These are phyloP conservation scores for Phialemoniopsis sp. DNA, from an alignment of 2,329 filamentous ascomycete species.

Conservation along the genomic window DNA sequence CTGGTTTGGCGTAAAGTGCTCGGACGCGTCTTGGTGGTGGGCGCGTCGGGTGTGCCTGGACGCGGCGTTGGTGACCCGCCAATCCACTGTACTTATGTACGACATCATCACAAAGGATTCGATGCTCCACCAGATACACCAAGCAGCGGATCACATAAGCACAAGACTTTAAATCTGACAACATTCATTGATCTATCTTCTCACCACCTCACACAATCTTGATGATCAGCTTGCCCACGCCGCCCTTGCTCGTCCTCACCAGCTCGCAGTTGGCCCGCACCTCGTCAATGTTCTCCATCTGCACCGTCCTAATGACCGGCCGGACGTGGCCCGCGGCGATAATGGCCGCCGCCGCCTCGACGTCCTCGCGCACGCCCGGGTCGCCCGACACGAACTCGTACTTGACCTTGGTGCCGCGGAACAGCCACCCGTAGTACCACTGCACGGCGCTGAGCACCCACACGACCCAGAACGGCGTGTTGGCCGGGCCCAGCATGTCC, in stretches of 20 bases:
- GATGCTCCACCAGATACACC: too few relatives aligned
- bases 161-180: not conserved
- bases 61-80: too few relatives aligned
- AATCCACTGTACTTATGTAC: too few relatives aligned
- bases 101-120: too few relatives aligned
- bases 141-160: too few relatives aligned
- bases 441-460: constrained; percentile 16
- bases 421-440: constrained; percentile 33
- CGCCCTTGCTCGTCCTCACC: constrained; percentile 34
- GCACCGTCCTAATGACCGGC: constrained; percentile 32
- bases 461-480: constrained; percentile 26
- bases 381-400: constrained; percentile 42
- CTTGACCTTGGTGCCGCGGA: constrained; percentile 37
- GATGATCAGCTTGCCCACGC: constrained; percentile 37
- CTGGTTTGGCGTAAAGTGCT: too few relatives aligned
- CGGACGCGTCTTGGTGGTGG: too few relatives aligned
- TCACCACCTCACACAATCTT: constrained; percentile 20
- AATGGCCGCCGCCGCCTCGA: constrained; percentile 34
- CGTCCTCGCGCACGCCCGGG: constrained; percentile 30
- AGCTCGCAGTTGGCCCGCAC: constrained; percentile 34
- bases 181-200: not conserved
- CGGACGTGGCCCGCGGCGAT: constrained; percentile 37
- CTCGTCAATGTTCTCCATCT: constrained; percentile 35
- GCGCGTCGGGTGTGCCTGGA: too few relatives aligned
- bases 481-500: constrained; percentile 22